Percentiles rank a stretch among this genome's conserved stretches.
Evolutionary conservation across 176 grass and related monocot genomes (phyloP).

Genomic region (Oryza glumipatula): DNA sequence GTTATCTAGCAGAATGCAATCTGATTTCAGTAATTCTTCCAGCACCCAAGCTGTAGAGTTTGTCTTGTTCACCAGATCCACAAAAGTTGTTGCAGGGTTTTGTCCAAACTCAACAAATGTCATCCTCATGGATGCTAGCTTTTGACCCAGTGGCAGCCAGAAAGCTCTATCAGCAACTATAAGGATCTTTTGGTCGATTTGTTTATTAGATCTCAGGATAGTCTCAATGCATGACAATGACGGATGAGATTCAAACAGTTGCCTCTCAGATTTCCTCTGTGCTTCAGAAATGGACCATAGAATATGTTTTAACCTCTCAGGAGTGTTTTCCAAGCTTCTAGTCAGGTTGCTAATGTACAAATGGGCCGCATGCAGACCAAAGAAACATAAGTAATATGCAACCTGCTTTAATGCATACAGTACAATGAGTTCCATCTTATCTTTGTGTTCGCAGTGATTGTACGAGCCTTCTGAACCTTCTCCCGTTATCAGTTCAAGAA

Average conservation of each 20-base stretch:
- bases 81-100: constrained; percentile 34
- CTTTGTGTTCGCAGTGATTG: constrained; percentile 41
- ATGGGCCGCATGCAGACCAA: constrained; percentile 71
- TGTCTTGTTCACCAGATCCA: constrained; percentile 30
- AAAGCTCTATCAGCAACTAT: constrained; percentile 65
- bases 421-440: constrained; percentile 55
- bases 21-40: constrained; percentile 45
- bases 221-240: constrained; percentile 57
- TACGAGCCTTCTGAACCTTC: constrained; percentile 41
- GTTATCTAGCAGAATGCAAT: constrained; percentile 63
- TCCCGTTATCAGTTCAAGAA: constrained; percentile 59
- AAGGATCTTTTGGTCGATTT: constrained; percentile 51
- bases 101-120: constrained; percentile 43
- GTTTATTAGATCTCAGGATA: constrained; percentile 53
- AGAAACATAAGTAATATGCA: constrained; percentile 80
- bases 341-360: constrained; percentile 61
- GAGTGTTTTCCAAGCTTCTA: constrained; percentile 51
- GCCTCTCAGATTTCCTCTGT: constrained; percentile 41
- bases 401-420: constrained; percentile 71
- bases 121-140: constrained; percentile 66
- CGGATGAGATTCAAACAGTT: constrained; percentile 62
- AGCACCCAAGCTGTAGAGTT: constrained; percentile 42
- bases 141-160: constrained; percentile 65
- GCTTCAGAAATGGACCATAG: constrained; percentile 57
- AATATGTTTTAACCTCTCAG: constrained; percentile 59